phyloP scores from a whole-genome alignment of 495 filamentous ascomycete species.

The Tuber aestivum region DNA sequence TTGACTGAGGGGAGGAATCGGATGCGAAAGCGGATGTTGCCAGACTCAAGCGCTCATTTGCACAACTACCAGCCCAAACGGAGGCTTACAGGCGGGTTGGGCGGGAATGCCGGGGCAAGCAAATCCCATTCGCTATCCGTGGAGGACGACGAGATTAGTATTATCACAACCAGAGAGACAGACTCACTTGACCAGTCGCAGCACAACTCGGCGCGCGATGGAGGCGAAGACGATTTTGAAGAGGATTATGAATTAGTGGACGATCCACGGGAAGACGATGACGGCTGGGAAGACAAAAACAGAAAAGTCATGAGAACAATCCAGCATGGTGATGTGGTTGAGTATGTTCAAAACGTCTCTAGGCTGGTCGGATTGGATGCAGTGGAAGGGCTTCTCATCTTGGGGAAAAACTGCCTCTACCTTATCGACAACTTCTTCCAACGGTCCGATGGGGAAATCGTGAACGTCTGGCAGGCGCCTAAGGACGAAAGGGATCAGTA shows the following conservation, averaged over 20 bases:
- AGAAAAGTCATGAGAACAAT: conserved; percentile 93
- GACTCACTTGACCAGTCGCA: conserved; percentile 38
- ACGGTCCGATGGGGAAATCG: conserved; percentile 86
- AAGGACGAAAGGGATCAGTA: conserved; percentile 90
- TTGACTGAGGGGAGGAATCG: conserved; percentile 92
- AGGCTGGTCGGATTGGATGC: conserved; percentile 89
- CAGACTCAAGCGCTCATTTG: conserved; percentile 61
- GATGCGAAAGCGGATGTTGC: conserved; percentile 80
- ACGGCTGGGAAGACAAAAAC: conserved; percentile 93
- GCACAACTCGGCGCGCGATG: conserved; percentile 42
- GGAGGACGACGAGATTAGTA: conserved; percentile 43
- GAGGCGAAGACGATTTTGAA: conserved; percentile 56
- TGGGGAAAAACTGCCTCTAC: conserved; percentile 90
- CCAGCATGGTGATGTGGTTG: conserved; percentile 85
- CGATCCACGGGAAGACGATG: conserved; percentile 68
- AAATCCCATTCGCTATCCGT: conserved; percentile 39
- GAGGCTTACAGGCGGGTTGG: conserved; percentile 36
- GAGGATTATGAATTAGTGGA: conserved; percentile 95
- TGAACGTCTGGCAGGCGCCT: conserved; percentile 91
- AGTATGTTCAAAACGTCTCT: conserved; percentile 89
- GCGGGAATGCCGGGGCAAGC: conserved; percentile 39
- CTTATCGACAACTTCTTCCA: conserved; percentile 94
- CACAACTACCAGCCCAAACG: conserved; percentile 83
- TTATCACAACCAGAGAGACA: conserved; percentile 38
- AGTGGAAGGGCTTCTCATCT: conserved; percentile 79